Conservation (phyloP, 305 asterid species). For the Fraxinus sp. region DNA sequence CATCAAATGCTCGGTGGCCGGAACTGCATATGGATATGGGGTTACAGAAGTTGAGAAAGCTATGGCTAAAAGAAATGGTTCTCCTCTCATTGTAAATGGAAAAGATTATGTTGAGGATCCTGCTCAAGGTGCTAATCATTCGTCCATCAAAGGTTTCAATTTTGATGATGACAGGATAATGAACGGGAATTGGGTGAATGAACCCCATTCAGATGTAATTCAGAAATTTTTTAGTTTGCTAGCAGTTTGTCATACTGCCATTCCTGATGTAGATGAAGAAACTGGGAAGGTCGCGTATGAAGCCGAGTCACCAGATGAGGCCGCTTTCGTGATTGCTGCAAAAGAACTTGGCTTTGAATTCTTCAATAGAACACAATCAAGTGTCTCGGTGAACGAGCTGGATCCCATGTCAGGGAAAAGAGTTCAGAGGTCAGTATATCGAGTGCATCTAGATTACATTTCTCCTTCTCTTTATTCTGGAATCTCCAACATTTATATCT, state of each 20-base stretch:
- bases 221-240: conserved; percentile 72
- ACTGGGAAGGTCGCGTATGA: conserved; percentile 71
- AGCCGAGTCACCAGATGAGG: conserved; percentile 98
- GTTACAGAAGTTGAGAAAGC: conserved; percentile 84
- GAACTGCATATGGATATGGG: conserved; percentile 82
- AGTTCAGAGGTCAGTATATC: conserved; percentile 61
- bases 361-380: conserved; percentile 67
- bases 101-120: conserved; percentile 29
- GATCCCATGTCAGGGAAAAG: conserved; percentile 53
- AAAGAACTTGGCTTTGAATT: conserved; percentile 90
- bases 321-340: conserved; percentile 93
- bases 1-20: conserved; percentile 82
- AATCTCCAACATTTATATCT: neutral
- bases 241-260: conserved; percentile 90
- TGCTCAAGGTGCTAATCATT: conserved; percentile 28
- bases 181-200: conserved; percentile 72
- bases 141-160: conserved; percentile 73
- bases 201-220: conserved; percentile 53
- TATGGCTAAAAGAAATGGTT: conserved; percentile 75
- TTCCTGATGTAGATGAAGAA: conserved; percentile 74
- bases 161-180: conserved; percentile 72
- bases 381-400: conserved; percentile 64
- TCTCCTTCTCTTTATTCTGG: neutral
- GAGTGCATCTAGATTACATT: neutral
- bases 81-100: conserved; percentile 50